Evolutionary conservation across 805 yeast species (phyloP).

Genomic region (Helenozyma rhizophorensis): DNA sequence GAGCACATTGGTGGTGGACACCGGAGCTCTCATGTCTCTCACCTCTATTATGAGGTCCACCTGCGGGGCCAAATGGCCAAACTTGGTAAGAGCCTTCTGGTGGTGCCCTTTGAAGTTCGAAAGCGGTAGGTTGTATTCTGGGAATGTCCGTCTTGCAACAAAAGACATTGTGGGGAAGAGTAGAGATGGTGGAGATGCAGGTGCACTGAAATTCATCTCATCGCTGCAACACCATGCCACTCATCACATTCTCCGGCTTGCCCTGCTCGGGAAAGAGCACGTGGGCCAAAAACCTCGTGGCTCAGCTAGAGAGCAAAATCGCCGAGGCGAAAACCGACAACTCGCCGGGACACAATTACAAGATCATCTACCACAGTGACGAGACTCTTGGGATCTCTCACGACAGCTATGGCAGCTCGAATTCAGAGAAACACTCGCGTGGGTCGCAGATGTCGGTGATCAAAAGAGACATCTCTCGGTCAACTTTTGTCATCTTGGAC

Average conservation of each 20-base stretch:
- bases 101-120: slow-evolving; percentile 93
- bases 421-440: slow-evolving; percentile 73
- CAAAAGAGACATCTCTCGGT: slow-evolving; percentile 67
- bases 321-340: slow-evolving; percentile 28
- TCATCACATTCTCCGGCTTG: slow-evolving; percentile 75
- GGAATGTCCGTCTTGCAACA: slow-evolving; percentile 68
- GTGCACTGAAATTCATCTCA: too few species aligned
- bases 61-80: slow-evolving; percentile 70
- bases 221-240: too few species aligned
- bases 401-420: slow-evolving; percentile 63
- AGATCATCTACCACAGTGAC: slow-evolving; percentile 70
- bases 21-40: slow-evolving; percentile 86
- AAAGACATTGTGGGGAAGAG: slow-evolving; percentile 47
- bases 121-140: slow-evolving; percentile 61
- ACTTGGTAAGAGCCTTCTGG: slow-evolving; percentile 63
- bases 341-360: slow-evolving; percentile 51
- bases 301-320: slow-evolving; percentile 45
- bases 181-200: background rate
- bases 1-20: slow-evolving; percentile 76
- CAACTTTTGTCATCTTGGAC: slow-evolving; percentile 77
- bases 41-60: slow-evolving; percentile 80
- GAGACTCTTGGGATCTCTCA: slow-evolving; percentile 71
- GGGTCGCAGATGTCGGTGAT: slow-evolving; percentile 87
- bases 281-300: slow-evolving; percentile 56
- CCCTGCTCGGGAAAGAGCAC: slow-evolving; percentile 85